Base-by-base conservation (phyloP, 2,329 filamentous ascomycete species). In the Ploettnerulaceae sp. region DNA sequence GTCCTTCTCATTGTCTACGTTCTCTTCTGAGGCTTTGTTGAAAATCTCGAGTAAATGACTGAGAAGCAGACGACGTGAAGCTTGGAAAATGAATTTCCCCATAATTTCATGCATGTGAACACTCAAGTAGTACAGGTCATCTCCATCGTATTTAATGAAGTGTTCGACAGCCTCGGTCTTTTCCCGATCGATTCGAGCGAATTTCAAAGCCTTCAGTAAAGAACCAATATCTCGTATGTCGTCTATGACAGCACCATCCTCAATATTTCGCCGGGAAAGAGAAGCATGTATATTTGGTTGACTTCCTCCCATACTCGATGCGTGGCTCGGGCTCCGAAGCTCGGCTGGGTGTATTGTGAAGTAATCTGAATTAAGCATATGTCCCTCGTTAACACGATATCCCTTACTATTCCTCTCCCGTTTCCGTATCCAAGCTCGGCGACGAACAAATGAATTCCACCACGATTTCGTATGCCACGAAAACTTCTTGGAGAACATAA, bases 401-500 rank as follows among this genome's bases (percentile, higher is more conserved):
- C 68, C 63, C 9, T 58, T 49, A 14, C 63, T 71, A 62, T 79
- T 78, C 67, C 85, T 87, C 42, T 85, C 75, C 25, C 93, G 76
- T 64, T 87, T 85, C 33, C 93, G 76, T 45, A 91, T 80, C 93
- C 93, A 98, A 17, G 88, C 81, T 52, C 93, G 77, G 56, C 93
- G 75, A 26, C 93, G 77, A n/a, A 96, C 93, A 62, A 91, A 98
- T 1, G 89, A 95, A 64, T 90, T 91, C 67, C 89, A 95, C 90
- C 91, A 97, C 20, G 81, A 84, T 14, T 86, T 86, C 3, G 84
- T 83, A 66, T 98, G 93, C 93, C 93, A 98, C 2, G 81, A 79
- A 55, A 86, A 89, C 32, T 69, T 72, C 50, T 76, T 79, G 54
- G 73, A 72, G 63, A 97, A 98, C 55, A 86, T 84, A 64, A 96